These are phyloP conservation scores for Udeniomyces megalosporus DNA, from an alignment of 768 basidiomycete genomes.

Conservation along the genomic window DNA sequence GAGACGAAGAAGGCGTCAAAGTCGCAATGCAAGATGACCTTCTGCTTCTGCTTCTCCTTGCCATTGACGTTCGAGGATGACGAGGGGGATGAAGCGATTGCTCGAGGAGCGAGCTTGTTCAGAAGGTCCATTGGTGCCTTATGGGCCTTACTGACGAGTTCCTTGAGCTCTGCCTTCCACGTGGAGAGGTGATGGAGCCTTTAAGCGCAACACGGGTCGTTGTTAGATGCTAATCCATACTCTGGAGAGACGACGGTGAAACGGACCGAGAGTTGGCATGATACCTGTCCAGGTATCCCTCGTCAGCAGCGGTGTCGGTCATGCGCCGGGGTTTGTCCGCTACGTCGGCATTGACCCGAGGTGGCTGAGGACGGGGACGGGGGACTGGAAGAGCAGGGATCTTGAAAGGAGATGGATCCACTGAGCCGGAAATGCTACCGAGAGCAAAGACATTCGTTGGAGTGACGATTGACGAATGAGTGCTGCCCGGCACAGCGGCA, in stretches of 20 bases:
- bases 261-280: conserved; percentile 39
- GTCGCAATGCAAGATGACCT: conserved; percentile 73
- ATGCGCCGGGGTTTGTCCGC: conserved; percentile 69
- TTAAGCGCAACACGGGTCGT: conserved; percentile 30
- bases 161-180: conserved; percentile 80
- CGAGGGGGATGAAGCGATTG: background rate
- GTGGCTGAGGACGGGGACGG: background rate
- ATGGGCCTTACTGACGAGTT: conserved; percentile 63
- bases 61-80: conserved; percentile 21
- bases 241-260: background rate
- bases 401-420: background rate
- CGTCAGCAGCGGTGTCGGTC: conserved; percentile 66
- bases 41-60: conserved; percentile 40
- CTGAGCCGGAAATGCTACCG: too few species aligned
- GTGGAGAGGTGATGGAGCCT: conserved; percentile 81
- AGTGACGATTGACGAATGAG: background rate
- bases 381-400: conserved; percentile 13
- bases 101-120: conserved; percentile 21
- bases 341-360: conserved; percentile 30
- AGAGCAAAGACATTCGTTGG: background rate
- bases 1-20: conserved; percentile 97
- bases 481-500: background rate
- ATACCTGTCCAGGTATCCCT: conserved; percentile 69
- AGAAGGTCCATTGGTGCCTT: conserved; percentile 31
- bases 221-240: background rate